phyloP scores from a whole-genome alignment of 345 rosid genomes.

The Turnera subulata region DNA sequence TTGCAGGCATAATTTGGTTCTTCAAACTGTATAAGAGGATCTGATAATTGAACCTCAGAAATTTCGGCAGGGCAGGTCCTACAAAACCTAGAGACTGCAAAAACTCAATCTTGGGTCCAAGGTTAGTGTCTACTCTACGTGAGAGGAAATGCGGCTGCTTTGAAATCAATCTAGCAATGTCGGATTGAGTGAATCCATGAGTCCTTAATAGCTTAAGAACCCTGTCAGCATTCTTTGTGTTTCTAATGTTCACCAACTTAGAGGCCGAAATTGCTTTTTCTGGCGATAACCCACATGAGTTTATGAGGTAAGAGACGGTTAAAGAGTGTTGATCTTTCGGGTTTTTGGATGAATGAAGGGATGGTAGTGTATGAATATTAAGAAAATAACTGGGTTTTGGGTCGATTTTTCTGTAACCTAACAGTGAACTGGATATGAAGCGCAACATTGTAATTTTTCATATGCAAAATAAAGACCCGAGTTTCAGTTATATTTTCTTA shows the following conservation, averaged over 20 bases:
- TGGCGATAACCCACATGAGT: constrained; percentile 30
- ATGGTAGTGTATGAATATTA: no score
- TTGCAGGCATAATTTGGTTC: neutral
- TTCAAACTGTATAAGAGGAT: no score
- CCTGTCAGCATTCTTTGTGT: constrained; percentile 18
- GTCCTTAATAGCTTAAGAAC: constrained; percentile 16
- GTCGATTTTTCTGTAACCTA: no score
- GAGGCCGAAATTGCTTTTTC: constrained; percentile 22
- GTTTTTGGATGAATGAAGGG: no score
- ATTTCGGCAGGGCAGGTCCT: neutral
- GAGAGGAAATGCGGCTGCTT: constrained; percentile 9
- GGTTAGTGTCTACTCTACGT: constrained; percentile 15
- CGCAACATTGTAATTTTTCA: no score
- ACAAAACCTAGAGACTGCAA: constrained; percentile 27
- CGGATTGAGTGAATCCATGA: constrained; percentile 26
- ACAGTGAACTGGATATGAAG: no score
- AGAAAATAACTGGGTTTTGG: no score
- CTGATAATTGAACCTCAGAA: neutral
- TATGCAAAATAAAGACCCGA: no score
- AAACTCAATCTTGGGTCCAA: constrained; percentile 38
- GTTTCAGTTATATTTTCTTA: no score
- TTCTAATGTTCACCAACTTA: constrained; percentile 8
- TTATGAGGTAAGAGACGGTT: constrained; percentile 35
- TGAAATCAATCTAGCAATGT: constrained; percentile 14
- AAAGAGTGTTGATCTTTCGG: no score